A percentile compares a stretch with the other conserved stretches of the same genome.
Evolutionary conservation across 805 yeast genomes (phyloP).

Genomic region (Lipomyces anomalus): DNA sequence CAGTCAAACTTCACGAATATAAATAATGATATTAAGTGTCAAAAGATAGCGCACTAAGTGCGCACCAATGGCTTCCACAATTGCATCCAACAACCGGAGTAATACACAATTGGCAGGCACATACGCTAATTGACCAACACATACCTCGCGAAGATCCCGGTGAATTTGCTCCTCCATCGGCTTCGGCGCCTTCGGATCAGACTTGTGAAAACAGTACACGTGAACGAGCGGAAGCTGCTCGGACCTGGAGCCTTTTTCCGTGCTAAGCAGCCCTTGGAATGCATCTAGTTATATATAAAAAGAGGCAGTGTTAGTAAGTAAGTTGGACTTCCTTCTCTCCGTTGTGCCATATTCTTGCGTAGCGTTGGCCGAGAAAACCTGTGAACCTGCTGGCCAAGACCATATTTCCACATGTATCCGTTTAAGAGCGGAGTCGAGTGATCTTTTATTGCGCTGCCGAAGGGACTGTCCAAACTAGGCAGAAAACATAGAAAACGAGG

Average conservation of each 20-base stretch:
- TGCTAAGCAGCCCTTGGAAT: conserved; percentile 64
- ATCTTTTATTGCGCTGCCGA: too few relatives aligned
- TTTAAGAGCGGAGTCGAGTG: too few relatives aligned
- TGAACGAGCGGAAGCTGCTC: conserved; percentile 65
- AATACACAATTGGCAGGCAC: not conserved
- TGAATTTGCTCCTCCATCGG: conserved; percentile 66
- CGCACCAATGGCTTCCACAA: not conserved
- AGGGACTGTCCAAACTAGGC: too few relatives aligned
- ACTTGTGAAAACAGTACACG: conserved; percentile 90
- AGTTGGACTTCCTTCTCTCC: too few relatives aligned
- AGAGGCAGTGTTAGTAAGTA: too few relatives aligned
- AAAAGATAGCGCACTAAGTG: not conserved
- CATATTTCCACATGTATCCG: too few relatives aligned
- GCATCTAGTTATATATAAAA: too few relatives aligned
- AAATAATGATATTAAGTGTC: not conserved
- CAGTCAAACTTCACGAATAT: not conserved
- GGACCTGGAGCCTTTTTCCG: conserved; percentile 33
- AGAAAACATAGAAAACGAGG: too few relatives aligned
- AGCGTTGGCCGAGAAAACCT: too few relatives aligned
- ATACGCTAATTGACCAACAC: conserved; percentile 26
- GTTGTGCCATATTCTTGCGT: too few relatives aligned
- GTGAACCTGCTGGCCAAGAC: too few relatives aligned
- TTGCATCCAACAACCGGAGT: not conserved
- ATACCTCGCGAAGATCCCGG: conserved; percentile 53
- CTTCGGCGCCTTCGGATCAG: conserved; percentile 65